phyloP scores from a whole-genome alignment of 23 red algal species.

The Agarophyton chilense region DNA sequence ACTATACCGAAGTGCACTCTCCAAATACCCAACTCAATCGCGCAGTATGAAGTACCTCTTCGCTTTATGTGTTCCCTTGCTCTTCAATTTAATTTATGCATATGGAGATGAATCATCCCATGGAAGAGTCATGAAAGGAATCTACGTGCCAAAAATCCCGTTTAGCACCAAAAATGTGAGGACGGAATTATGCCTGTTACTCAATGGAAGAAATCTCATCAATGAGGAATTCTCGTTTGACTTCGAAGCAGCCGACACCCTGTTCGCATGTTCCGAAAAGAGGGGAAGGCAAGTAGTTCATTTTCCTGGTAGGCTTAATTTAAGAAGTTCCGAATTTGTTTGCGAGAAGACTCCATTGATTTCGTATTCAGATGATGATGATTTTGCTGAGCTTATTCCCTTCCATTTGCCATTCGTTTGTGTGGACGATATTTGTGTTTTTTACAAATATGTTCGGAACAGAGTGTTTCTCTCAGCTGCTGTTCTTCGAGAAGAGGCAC shows the following conservation, averaged over 20 bases:
- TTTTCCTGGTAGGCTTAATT: background rate
- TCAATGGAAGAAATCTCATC: background rate
- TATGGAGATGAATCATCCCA: background rate
- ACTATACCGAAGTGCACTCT: background rate
- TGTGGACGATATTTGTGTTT: background rate
- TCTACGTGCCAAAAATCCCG: background rate
- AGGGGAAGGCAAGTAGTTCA: background rate
- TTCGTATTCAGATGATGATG: background rate
- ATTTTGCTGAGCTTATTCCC: background rate
- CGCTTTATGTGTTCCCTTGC: background rate
- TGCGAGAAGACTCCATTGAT: background rate
- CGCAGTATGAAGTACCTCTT: background rate
- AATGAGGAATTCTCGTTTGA: background rate
- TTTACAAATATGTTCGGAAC: background rate
- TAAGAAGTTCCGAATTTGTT: background rate
- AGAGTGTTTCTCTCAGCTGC: background rate
- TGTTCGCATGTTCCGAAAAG: background rate
- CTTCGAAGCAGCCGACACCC: constrained; percentile 1
- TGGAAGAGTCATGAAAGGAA: background rate
- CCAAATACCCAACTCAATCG: background rate
- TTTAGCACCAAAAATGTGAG: background rate
- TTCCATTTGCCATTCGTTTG: background rate
- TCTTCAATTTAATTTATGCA: background rate
- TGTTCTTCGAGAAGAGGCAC: background rate
- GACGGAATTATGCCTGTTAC: background rate